Conservation (phyloP, 805 yeast genomes). For the Myxozyma udenii region DNA sequence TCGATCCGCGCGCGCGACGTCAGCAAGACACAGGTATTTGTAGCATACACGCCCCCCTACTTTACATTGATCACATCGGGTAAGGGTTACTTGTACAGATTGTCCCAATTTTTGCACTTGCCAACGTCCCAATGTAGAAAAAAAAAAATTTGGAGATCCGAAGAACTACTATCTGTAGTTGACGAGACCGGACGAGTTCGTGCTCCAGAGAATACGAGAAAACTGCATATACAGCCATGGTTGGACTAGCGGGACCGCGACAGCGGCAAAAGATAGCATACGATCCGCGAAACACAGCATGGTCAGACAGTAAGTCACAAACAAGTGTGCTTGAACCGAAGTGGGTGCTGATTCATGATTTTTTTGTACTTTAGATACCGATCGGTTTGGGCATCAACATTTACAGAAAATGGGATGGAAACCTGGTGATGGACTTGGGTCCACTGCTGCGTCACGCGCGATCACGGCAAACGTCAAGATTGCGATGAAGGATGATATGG, state of each 20-base stretch:
- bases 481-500: conserved; percentile 70
- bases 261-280: conserved; percentile 80
- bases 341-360: background rate
- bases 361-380: conserved; percentile 42
- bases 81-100: no score
- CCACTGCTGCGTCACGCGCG: conserved; percentile 46
- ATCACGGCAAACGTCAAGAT: conserved; percentile 82
- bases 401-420: conserved; percentile 83
- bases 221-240: no score
- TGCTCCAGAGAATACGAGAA: no score
- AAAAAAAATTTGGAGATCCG: no score
- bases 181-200: no score
- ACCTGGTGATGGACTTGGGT: conserved; percentile 87
- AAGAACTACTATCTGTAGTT: no score
- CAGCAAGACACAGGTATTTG: no score
- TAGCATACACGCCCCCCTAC: no score
- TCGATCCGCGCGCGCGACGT: no score
- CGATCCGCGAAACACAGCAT: conserved; percentile 90
- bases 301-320: conserved; percentile 71
- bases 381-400: conserved; percentile 84
- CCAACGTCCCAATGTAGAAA: no score
- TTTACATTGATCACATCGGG: no score
- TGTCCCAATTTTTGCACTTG: no score
- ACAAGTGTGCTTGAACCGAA: background rate
- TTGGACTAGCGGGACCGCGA: conserved; percentile 56